Base-by-base conservation (phyloP, 139 green algal genomes). In the Chlorella sorokiniana region DNA sequence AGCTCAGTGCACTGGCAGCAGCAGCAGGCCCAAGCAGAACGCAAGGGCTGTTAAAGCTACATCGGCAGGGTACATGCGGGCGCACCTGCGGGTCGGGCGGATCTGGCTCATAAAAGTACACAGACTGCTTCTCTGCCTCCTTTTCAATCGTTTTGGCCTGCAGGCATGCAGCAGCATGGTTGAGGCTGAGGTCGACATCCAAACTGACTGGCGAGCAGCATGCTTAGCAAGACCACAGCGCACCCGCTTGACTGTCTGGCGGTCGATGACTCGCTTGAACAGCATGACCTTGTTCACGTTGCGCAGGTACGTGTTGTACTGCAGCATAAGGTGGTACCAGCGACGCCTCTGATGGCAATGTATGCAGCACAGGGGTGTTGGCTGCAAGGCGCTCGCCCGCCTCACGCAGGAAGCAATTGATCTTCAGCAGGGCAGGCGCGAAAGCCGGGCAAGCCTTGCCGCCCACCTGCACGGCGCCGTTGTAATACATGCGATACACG, bases 401-500 rank as follows among this genome's bases (percentile, higher is more conserved):
- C n/a, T n/a, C n/a, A n/a, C n/a, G n/a, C n/a, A n/a, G n/a, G n/a
- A n/a, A n/a, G n/a, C n/a, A n/a, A n/a, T n/a, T n/a, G n/a, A 23
- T 61, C 22, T n/a, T 20, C 52, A 10, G 52, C 3, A 23, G 52
- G 25, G 52, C 22, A 23, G 52, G 22, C 25, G 52, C 9, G 52
- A 23, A 61, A 23, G 52, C 52, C 25, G 4, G 52, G 52, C 5
- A 61, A 25, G 52, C 33, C 35, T 44, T 48, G 16, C 70, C 22
- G 48, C 56, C 5, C 41, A 71, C 75, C 40, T 70, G 62, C 3
- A 87, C 73, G 27, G 79, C 84, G 56, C 76, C 83, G 4, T 87
- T 85, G 82, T 89, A 91, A 56, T 89, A 31, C 62, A 94, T 71
- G 40, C 88, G 84, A 84, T 92, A 94, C 44, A 92, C 54, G 42